Evolutionary conservation across 306 rosid genomes (phyloP).

Genomic region (Glycine tomentella): DNA sequence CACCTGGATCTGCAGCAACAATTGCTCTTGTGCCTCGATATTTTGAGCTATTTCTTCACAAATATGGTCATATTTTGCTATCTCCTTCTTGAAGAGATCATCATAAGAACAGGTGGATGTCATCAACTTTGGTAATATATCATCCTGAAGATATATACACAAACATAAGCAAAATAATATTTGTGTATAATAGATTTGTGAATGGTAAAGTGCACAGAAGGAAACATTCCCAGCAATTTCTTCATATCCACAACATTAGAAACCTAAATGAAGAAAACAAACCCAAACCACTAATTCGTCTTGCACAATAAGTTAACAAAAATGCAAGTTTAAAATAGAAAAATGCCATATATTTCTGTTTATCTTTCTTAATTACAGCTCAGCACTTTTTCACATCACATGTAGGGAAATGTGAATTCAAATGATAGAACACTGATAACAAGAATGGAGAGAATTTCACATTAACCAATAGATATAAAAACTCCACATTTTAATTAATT

Average conservation of each 20-base stretch:
- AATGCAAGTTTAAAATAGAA: conserved; percentile 2
- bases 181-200: conserved; percentile 26
- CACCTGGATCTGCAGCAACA: conserved; percentile 96
- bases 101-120: conserved; percentile 96
- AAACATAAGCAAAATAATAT: conserved; percentile 42
- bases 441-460: too few species aligned
- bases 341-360: not conserved
- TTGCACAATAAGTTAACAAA: conserved; percentile 18
- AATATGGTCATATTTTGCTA: conserved; percentile 89
- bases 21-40: conserved; percentile 91
- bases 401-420: conserved; percentile 15
- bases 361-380: conserved; percentile 10
- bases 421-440: conserved; percentile 7
- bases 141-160: conserved; percentile 74
- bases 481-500: conserved; percentile 1
- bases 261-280: conserved; percentile 32
- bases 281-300: conserved; percentile 27
- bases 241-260: conserved; percentile 28
- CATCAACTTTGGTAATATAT: conserved; percentile 98
- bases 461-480: not conserved
- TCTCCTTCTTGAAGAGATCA: conserved; percentile 95
- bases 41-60: conserved; percentile 89
- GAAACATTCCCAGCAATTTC: conserved; percentile 17
- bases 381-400: conserved; percentile 15
- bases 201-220: conserved; percentile 23